Evolutionary conservation across 176 grass and related monocot species (phyloP).

Genomic region (Triticum dicoccoides): DNA sequence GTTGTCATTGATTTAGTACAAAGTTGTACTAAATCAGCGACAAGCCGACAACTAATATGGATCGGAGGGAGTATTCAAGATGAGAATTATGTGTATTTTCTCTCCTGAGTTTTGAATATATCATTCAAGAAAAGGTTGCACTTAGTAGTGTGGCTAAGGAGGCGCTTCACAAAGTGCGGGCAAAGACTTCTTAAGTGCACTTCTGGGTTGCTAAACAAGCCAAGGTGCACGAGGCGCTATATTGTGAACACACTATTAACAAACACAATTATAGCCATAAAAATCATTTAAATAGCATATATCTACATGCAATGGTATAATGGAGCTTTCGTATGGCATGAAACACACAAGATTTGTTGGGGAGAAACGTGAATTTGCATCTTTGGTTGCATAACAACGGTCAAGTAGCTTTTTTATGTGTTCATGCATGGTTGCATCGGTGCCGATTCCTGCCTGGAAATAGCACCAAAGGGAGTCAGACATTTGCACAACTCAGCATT

Average conservation of each 20-base stretch:
- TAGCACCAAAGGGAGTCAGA: conserved; percentile 29
- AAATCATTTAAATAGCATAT: not conserved
- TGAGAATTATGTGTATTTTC: not conserved
- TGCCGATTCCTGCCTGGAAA: conserved; percentile 96
- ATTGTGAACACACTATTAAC: not conserved
- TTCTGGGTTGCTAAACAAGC: conserved; percentile 17
- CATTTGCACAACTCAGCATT: conserved; percentile 6
- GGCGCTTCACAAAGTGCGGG: not conserved
- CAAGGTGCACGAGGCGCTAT: not conserved
- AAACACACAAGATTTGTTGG: conserved; percentile 86
- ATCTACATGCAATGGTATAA: not conserved
- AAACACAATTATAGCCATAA: conserved; percentile 3
- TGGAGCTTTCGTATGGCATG: conserved; percentile 16
- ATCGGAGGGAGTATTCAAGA: not conserved
- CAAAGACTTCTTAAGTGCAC: not conserved
- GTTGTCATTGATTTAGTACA: no score
- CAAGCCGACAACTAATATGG: no score
- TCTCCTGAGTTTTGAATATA: not conserved
- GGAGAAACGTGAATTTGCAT: conserved; percentile 83
- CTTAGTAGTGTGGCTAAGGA: not conserved
- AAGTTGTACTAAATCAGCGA: no score
- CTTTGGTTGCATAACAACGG: conserved; percentile 90
- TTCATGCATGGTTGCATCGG: conserved; percentile 99
- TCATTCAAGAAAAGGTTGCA: not conserved
- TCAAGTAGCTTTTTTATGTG: conserved; percentile 99